Evolutionary conservation across 2,329 filamentous ascomycete genomes (phyloP), one percentile per base, ranked within the genome.

Genomic region (Botrytis pseudocinerea): DNA sequence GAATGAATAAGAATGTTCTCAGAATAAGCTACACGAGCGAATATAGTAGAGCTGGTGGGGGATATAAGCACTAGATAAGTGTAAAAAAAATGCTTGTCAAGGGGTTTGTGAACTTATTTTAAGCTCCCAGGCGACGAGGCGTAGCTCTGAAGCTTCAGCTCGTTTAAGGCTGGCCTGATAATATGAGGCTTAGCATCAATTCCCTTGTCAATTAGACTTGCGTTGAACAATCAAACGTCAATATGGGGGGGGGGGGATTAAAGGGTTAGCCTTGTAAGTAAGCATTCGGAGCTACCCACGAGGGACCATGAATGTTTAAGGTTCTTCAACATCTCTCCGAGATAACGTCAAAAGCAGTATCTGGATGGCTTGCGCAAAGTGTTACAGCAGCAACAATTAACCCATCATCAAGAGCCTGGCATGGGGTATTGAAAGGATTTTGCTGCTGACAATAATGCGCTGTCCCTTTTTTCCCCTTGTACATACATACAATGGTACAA

Each of bases 201-300:
- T n/a, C 48, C 48, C 48, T 57, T 32, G 22, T 54, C 65, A 20
- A 22, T 25, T 40, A 40, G 25, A 38, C 46, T 54, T 32, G 51
- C 42, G 44, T 40, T 44, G 57, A 69, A 60, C 61, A 72, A 68
- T 66, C 28, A 62, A 60, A 64, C 22, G 35, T 57, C 32, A 63
- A 63, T 18, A 22, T n/a, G 25, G 25, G 35, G 32, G 16, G 25
- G 25, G 35, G 32, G 16, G 44, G 7, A 9, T 42, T 35, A 44
- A 65, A 65, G 60, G 60, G 44, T 65, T 46, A 57, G 69, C 69
- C 69, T 57, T 66, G 61, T 48, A 65, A 65, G 59, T 57, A 54
- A 51, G 18, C 46, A 46, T 42, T 57, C 20, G 60, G 60, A 57
- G 22, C 22, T 44, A 65, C 35, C n/a, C 68, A 70, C 18, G 61